These are phyloP conservation scores for Anisodus acutangulus DNA, from an alignment of 257 asterid genomes.

Conservation along the genomic window DNA sequence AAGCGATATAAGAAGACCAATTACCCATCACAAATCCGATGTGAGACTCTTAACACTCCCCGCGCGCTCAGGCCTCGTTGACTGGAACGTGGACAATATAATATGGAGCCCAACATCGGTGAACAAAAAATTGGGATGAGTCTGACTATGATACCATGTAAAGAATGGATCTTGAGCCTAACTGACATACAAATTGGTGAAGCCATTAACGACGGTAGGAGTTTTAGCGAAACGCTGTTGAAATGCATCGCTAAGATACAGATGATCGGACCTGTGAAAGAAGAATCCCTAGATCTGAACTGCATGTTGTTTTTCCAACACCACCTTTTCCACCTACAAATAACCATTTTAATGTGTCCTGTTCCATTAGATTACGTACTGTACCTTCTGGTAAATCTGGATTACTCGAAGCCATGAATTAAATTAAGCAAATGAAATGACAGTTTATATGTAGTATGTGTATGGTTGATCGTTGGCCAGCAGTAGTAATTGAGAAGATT, in stretches of 20 bases:
- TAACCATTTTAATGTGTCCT: conserved; percentile 83
- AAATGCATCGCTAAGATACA: conserved; percentile 35
- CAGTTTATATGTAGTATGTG: not conserved
- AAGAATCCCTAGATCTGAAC: conserved; percentile 74
- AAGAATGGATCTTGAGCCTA: too few species aligned
- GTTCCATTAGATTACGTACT: conserved; percentile 69
- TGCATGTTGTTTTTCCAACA: conserved; percentile 91
- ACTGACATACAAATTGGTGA: too few species aligned
- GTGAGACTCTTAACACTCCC: too few species aligned
- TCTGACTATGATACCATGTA: too few species aligned
- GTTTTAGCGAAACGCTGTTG: too few species aligned
- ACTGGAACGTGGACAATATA: too few species aligned
- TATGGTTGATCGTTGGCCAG: not conserved
- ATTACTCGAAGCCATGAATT: conserved; percentile 8
- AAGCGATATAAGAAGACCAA: conserved; percentile 87
- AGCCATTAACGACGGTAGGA: too few species aligned
- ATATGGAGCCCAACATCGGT: too few species aligned
- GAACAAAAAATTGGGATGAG: too few species aligned
- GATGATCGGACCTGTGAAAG: conserved; percentile 71
- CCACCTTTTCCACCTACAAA: conserved; percentile 98
- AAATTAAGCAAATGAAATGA: not conserved
- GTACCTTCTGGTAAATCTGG: conserved; percentile 71
- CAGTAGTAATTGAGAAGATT: not conserved
- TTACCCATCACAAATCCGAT: not conserved
- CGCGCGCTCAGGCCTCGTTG: too few species aligned